Evolutionary conservation across 352 stramenopile species (phyloP), one percentile per base, ranked within the genome.

Genomic region (Phytophthora capsici): DNA sequence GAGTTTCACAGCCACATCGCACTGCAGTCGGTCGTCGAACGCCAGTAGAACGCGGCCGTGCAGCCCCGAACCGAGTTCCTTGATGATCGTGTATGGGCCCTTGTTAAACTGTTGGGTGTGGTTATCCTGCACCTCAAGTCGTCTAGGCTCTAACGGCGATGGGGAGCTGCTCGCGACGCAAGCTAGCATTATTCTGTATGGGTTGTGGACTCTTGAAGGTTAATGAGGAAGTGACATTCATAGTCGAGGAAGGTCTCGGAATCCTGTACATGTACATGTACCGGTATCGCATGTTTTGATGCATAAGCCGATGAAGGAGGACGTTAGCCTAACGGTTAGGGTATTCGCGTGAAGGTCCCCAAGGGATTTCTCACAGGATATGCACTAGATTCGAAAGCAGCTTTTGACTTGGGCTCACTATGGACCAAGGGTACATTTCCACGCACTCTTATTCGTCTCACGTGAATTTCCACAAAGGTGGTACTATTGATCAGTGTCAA

Each of bases 1-100:
- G 8, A 92, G 64, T 61, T 93, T 93, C n/a, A 93, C 65, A n/a
- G 82, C 84, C n/a, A 93, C 84, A 57, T 78, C 51, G 48, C 71
- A 55, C 32, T 79, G 66, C 38, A 71, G 37, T 48, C 55, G 59
- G 53, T 86, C 70, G 53, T 93, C 82, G 23, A 77, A 70, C 17
- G 84, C 82, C 36, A 89, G 63, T 26, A 91, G 48, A 36, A 93
- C 84, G 51, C 78, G 78, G 28, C 84, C 84, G 52, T 93, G 80
- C 38, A 90, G 76, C 0, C 82, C 84, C 1, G 80, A 77, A 37
- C 82, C 80, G 28, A 93, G 77, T 55, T 90, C 80, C 40, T 81
- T 77, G 38, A 78, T 56, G 19, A 93, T 76, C 46, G 66, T 80
- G 84, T 66, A 81, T 25, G 71, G 71, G n/a, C 59, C 68, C 70